Evolutionary conservation across 1,139 yeast species (phyloP), one percentile per base, ranked within the genome.

Genomic region (Candida glucosophila): DNA sequence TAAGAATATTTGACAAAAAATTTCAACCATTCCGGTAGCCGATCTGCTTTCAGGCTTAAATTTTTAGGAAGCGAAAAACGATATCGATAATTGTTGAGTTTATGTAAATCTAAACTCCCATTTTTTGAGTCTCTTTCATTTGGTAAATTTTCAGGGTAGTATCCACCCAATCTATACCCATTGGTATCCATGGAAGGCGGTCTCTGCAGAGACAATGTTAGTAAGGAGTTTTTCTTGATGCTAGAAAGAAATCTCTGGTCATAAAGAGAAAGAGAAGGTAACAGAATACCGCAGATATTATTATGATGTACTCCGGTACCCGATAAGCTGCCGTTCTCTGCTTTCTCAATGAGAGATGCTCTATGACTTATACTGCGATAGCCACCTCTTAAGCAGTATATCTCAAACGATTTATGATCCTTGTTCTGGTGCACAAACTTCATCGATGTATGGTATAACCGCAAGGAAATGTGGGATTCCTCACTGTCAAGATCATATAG

Each of bases 11-110:
- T 8, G 4, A 11, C 22, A 14, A 27, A 20, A 8, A 52, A 55
- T 20, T 44, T 40, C 22, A 74, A 41, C 81, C 81, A 74, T 3
- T 30, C 31, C 2, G 81, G 80, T 11, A 70, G 39, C 12, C 41
- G 40, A 15, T 43, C 37, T 9, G 27, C 22, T 23, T 39, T 40
- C 17, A 41, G 29, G 4, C 37, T 35, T 5, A 56, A 45, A 17
- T 39, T 39, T 2, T 48, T 39, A 1, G 73, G 69, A 27, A 62
- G 49, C 28, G 49, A 52, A 14, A 67, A 44, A 3, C 50, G 33
- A 37, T 64, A 58, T 23, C 49, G 36, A 27, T 65, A 64, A 16
- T n/a, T n/a, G n/a, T n/a, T n/a, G n/a, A n/a, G n/a, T n/a, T n/a
- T n/a, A n/a, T n/a, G n/a, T n/a, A n/a, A n/a, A n/a, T n/a, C n/a